Base-by-base conservation (phyloP, 495 filamentous ascomycete genomes). In the Cercophora newfieldiana region DNA sequence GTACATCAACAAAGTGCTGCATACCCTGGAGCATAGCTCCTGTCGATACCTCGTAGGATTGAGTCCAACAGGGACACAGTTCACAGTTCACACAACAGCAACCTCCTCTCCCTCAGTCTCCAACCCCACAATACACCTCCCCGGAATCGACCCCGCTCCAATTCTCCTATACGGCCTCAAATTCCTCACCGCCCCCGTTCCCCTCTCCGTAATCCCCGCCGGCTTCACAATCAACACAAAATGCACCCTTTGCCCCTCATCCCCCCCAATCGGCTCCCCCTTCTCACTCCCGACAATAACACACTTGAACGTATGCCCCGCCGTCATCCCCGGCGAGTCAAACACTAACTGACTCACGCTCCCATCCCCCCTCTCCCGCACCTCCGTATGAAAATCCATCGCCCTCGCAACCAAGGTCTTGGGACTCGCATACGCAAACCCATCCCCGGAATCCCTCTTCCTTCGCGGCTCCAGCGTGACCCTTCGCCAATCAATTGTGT, bases 201-300 rank as follows among this genome's bases (percentile, higher is more conserved):
- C 33, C 28, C 18, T 33, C 29, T 21, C 33, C 19, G 7, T 1
- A 18, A 24, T 21, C 29, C 1, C 1, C 12, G 29, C 29, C 28
- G 28, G 56, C 8, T 16, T 33, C 4, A 44, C 37, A 44, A 44
- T 44, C 37, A 44, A 44, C 37, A 44, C 37, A 14, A 44, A 44
- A 14, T 44, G 10, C 37, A 44, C 37, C 37, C 37, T 44, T 16
- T 2, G 10, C 37, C 37, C 37, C 37, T 44, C 37, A 14, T 44
- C 12, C 2, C 37, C 4, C 2, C 37, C 37, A 4, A 44, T 44
- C 10, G 37, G 37, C 56, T 21, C 28, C 33, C 54, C 26, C 22
- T 59, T 59, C 28, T 59, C 56, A 3, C 56, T 33, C 2, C 56
- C 56, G 18, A 59, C 56, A 4, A 59, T 28, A 21, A 59, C 56